Conservation (phyloP, 1,284 basidiomycete species). For the Tausonia pullulans region DNA sequence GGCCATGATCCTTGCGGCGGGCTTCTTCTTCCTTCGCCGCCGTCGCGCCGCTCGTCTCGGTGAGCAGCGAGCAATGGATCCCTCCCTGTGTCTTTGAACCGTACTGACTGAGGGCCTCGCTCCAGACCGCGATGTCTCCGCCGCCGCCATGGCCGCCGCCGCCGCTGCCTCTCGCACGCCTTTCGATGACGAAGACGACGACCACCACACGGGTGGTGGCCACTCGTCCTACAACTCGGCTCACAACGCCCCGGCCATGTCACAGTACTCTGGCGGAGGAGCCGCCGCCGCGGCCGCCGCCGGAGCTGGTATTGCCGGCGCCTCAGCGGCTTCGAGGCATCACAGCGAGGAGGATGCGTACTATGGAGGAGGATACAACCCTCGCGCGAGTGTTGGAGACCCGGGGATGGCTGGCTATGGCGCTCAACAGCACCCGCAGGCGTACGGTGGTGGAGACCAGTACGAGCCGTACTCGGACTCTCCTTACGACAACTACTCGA, state of each 20-base stretch:
- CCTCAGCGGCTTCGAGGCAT: background rate
- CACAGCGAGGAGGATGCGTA: background rate
- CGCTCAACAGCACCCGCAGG: background rate
- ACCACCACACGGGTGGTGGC: constrained; percentile 21
- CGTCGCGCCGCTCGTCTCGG: constrained; percentile 30
- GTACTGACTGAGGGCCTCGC: background rate
- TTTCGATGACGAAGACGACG: constrained; percentile 34
- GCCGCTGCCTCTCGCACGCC: constrained; percentile 31
- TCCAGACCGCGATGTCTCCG: constrained; percentile 31
- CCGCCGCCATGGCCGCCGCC: constrained; percentile 35
- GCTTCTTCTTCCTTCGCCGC: constrained; percentile 32
- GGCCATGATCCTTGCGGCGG: constrained; percentile 31
- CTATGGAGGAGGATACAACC: constrained; percentile 31
- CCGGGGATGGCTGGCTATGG: background rate
- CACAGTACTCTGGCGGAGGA: constrained; percentile 30
- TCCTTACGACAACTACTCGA: background rate
- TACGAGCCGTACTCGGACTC: constrained; percentile 13
- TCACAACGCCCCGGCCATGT: constrained; percentile 30
- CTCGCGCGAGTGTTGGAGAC: constrained; percentile 21
- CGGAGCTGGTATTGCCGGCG: background rate
- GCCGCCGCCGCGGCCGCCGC: constrained; percentile 14
- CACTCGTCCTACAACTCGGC: constrained; percentile 22
- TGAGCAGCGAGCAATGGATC: constrained; percentile 1
- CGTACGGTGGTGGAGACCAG: background rate
- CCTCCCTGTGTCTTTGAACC: background rate